Conservation (phyloP, 192 early-diverging fungal genomes). For the Coemansia sp. region DNA sequence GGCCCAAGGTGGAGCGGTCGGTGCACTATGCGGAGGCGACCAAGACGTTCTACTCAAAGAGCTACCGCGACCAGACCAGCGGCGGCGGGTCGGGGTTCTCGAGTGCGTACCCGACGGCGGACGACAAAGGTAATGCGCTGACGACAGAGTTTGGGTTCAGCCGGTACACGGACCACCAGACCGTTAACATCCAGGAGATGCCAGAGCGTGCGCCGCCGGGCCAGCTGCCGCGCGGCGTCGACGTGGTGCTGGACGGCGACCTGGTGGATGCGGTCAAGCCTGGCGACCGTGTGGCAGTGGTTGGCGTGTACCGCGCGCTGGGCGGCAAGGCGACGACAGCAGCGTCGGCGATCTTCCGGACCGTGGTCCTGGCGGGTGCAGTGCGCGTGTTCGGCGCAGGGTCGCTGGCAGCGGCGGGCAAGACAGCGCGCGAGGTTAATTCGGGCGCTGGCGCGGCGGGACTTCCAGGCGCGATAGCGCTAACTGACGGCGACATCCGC, state of each 20-base stretch:
- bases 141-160: constrained; percentile 92
- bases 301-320: constrained; percentile 87
- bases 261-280: constrained; percentile 94
- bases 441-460: constrained; percentile 28
- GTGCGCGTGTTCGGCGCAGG: constrained; percentile 71
- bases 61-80: constrained; percentile 86
- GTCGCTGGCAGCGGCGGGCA: constrained; percentile 64
- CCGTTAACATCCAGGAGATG: constrained; percentile 96
- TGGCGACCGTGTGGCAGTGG: constrained; percentile 91
- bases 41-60: constrained; percentile 73
- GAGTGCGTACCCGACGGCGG: constrained; percentile 88
- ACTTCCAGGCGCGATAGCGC: constrained; percentile 56
- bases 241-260: constrained; percentile 95
- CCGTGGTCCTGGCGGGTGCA: constrained; percentile 84
- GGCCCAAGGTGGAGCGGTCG: constrained; percentile 88
- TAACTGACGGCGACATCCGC: constrained; percentile 83
- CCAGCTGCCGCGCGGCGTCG: constrained; percentile 88
- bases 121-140: constrained; percentile 88
- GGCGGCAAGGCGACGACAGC: constrained; percentile 76
- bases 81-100: constrained; percentile 60
- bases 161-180: constrained; percentile 90
- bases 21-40: constrained; percentile 93
- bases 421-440: constrained; percentile 18
- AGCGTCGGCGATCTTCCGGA: constrained; percentile 85
- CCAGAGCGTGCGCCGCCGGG: constrained; percentile 96